Evolutionary conservation across 371 early-diverging fungal genomes (phyloP), one percentile per base, ranked within the genome.

Genomic region (Rhizopus delemar): DNA sequence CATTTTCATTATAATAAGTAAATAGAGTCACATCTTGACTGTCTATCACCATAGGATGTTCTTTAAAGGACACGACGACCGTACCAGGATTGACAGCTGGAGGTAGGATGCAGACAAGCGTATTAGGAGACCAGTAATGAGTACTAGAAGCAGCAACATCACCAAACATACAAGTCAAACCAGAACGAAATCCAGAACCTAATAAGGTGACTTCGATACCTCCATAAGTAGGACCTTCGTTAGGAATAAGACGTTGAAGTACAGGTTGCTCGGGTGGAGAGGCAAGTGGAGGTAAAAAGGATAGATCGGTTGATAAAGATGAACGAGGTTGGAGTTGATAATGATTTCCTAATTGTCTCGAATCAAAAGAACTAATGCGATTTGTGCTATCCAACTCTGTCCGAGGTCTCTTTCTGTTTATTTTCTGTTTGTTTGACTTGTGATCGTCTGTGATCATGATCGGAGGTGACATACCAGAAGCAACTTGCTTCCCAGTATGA

Each of bases 391-490:
- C 57, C 34, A 28, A 28, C 3, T 80, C 77, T 4, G 71, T 66
- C 28, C 78, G 79, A 9, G 67, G 62, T n/a, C 80, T 68, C 36
- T 83, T 82, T 50, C 76, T 68, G 15, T 81, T 81, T 16, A 79
- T 63, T 59, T 80, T 82, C 29, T 74, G 62, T 68, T 92, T 93
- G 58, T 85, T 87, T 5, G 93, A 88, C 68, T 96, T 96, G 77
- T 96, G 97, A 67, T 96, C 97, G 63, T 96, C 97, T 1, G 97
- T 96, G 53, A 96, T 94, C 90, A 96, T 88, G 49, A 96, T 92
- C 3, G 97, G 94, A 3, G 95, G 92, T 8, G 95, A 93, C 63
- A 90, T 81, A 33, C 93, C 94, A 3, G 86, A 82, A 8, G 94
- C 93, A 11, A 94, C 80, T 43, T 85, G 73, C 32, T 81, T 75